Evolutionary conservation across 352 stramenopile species (phyloP), one percentile per base, ranked within the genome.

Genomic region (Globisporangium cederbergense): DNA sequence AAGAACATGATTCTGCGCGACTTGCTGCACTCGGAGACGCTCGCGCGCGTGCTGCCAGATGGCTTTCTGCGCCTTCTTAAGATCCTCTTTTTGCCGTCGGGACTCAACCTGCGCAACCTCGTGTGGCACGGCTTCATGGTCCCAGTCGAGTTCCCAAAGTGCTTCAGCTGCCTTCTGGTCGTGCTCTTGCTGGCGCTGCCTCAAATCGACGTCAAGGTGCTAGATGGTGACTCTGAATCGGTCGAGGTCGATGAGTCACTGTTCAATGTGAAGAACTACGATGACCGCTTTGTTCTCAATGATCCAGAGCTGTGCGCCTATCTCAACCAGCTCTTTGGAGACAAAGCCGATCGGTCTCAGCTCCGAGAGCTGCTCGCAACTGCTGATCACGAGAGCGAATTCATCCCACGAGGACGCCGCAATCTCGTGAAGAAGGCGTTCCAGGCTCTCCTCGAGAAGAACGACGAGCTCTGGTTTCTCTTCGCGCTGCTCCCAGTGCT

Each of bases 1-100:
- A 89, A 86, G 58, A 85, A 81, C 59, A 77, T 91, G 71, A 91
- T 91, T 40, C 65, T 91, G 11, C 71, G 78, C n/a, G 78, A 88
- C 43, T 51, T 91, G 50, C 70, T 91, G 34, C 75, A 83, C 13
- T 81, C 78, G 1, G 56, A 71, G n/a, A 67, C 68, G 22, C 57
- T 91, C 25, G 30, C 66, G 9, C 50, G 40, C 5, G 55, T 60
- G 2, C 69, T 91, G 3, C 78, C 79, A 0, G 42, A 22, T 4
- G 78, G 77, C 8, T 61, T 91, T 34, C 51, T 86, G 58, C 69
- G 40, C 20, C 47, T 88, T 38, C 77, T 91, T 20, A 74, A 74
- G 34, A 68, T 83, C 36, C 58, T 91, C 9, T 88, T 89, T 20
- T 56, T 89, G 20, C 82, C 82, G 6, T 83, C 78, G 5, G 79